Conservation (phyloP, 2,329 filamentous ascomycete species). For the Venturia pyrina region DNA sequence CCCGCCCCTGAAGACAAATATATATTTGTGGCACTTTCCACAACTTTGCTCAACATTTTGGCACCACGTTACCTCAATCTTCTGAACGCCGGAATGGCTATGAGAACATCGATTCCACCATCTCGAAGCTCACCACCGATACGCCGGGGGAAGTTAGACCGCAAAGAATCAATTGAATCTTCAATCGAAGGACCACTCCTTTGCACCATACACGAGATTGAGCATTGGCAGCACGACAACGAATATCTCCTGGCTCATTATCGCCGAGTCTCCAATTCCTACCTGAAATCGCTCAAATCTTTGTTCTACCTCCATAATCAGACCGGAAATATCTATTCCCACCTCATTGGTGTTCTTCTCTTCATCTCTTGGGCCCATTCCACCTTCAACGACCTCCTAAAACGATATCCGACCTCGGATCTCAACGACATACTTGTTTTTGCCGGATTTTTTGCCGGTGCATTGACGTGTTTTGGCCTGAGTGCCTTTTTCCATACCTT, state of each 20-base stretch:
- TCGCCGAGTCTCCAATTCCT: constrained; percentile 47
- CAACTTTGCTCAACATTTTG: not conserved
- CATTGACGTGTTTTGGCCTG: constrained; percentile 35
- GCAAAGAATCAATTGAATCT: not conserved
- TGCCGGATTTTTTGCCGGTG: constrained; percentile 29
- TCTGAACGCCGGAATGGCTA: not conserved
- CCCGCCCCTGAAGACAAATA: not conserved
- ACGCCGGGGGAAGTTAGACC: not conserved
- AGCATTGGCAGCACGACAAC: constrained; percentile 40
- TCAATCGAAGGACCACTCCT: not conserved
- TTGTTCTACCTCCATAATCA: constrained; percentile 52
- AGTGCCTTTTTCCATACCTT: constrained; percentile 70
- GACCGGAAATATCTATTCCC: constrained; percentile 55
- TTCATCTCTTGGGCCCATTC: constrained; percentile 1
- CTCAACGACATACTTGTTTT: constrained; percentile 27
- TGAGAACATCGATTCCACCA: not conserved
- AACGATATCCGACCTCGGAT: constrained; percentile 8
- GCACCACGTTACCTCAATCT: not conserved
- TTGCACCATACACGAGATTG: constrained; percentile 3
- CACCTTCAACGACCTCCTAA: constrained; percentile 1
- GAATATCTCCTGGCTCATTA: constrained; percentile 53
- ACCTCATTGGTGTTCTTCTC: constrained; percentile 30
- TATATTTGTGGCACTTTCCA: not conserved
- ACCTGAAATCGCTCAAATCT: constrained; percentile 42
- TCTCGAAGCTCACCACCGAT: not conserved